Conservation (phyloP, 140 eudicot species). For the Cichorium intybus region DNA sequence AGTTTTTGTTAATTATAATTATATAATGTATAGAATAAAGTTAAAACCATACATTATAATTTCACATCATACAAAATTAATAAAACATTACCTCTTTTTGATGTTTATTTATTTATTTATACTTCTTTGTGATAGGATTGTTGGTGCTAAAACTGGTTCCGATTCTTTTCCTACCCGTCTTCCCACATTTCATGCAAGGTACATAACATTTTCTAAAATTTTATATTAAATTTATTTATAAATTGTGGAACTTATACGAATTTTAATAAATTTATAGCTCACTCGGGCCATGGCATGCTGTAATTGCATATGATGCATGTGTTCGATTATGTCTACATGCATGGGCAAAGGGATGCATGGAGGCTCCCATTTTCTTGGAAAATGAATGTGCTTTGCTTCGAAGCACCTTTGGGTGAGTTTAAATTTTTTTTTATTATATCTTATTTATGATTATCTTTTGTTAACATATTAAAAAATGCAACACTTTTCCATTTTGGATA, state of each 20-base stretch:
- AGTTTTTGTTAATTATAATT: neutral
- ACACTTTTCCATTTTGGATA: neutral
- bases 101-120: slow-evolving; percentile 1
- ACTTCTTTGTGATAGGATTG: slow-evolving; percentile 29
- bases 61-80: no score
- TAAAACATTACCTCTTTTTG: slow-evolving; percentile 1
- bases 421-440: neutral
- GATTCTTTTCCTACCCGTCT: slow-evolving; percentile 57
- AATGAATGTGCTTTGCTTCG: slow-evolving; percentile 76
- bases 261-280: slow-evolving; percentile 40
- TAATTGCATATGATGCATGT: slow-evolving; percentile 84
- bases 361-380: slow-evolving; percentile 81
- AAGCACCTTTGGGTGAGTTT: slow-evolving; percentile 56
- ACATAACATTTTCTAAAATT: slow-evolving; percentile 4
- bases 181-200: slow-evolving; percentile 90
- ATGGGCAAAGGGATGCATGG: slow-evolving; percentile 89
- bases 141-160: slow-evolving; percentile 43
- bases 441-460: no score
- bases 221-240: slow-evolving; percentile 10
- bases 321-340: slow-evolving; percentile 86
- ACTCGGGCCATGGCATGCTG: slow-evolving; percentile 86
- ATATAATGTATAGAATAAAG: neutral
- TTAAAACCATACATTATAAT: neutral
- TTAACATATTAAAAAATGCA: neutral
- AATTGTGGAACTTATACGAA: neutral